A percentile compares a stretch with the other conserved stretches of the same genome.
phyloP scores from a whole-genome alignment of 2,329 filamentous ascomycete species.

The Sporothrix euskadiensis region DNA sequence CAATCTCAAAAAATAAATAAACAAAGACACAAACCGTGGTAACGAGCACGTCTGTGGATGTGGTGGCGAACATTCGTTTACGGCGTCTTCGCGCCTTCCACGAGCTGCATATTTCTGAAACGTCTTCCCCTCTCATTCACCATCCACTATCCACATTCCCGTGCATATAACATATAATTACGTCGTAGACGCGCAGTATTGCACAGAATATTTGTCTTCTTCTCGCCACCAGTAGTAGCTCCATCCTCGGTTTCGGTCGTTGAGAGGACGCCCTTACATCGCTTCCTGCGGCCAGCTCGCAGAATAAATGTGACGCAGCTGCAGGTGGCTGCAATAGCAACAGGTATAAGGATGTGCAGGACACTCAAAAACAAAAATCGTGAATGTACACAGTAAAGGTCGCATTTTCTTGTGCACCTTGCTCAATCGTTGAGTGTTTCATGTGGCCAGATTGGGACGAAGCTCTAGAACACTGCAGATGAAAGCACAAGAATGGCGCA shows the following conservation, averaged over 20 bases:
- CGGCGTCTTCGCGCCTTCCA: not conserved
- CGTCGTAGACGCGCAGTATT: not conserved
- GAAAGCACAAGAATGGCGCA: not conserved
- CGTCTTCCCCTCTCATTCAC: not conserved
- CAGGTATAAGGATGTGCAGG: not conserved
- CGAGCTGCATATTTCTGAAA: constrained; percentile 16
- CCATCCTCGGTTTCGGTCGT: not conserved
- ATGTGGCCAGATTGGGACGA: not conserved
- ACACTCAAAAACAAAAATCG: not conserved
- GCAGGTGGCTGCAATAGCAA: not conserved
- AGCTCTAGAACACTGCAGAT: constrained; percentile 9
- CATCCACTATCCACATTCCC: not conserved
- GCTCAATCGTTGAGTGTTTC: not conserved
- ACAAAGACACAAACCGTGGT: not conserved
- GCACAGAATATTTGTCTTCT: not conserved
- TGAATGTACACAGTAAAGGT: not conserved
- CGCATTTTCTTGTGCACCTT: not conserved
- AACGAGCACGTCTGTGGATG: not conserved
- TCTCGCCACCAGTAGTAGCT: not conserved
- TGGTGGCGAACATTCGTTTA: not conserved
- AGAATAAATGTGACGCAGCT: not conserved
- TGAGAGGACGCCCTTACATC: not conserved
- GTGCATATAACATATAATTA: not conserved
- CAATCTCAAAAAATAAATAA: too few relatives aligned
- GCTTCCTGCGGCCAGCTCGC: not conserved